A percentile compares a stretch with the other conserved stretches of the same genome.
These are phyloP conservation scores for Mollisiaceae sp. DNA, from an alignment of 2,329 filamentous ascomycete species.

Conservation along the genomic window DNA sequence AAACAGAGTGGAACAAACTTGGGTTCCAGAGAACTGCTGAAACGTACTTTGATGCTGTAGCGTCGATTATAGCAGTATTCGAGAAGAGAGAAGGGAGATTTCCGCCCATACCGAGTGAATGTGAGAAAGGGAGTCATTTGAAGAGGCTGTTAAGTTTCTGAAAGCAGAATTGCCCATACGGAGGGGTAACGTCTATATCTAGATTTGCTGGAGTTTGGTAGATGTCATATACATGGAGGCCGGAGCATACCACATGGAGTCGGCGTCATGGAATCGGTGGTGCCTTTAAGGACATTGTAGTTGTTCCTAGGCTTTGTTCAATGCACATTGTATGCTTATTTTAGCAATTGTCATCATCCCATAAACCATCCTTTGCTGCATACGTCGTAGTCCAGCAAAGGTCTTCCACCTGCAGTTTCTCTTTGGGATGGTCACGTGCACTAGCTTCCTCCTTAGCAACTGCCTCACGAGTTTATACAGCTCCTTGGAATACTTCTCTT, in stretches of 20 bases:
- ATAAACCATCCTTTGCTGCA: too few relatives aligned
- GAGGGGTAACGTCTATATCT: conserved; percentile 3
- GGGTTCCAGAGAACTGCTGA: conserved; percentile 42
- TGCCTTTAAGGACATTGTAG: not conserved
- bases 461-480: too few relatives aligned
- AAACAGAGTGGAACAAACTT: conserved; percentile 38
- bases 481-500: too few relatives aligned
- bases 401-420: too few relatives aligned
- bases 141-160: conserved; percentile 37
- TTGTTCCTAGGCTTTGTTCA: not conserved
- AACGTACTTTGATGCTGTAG: conserved; percentile 38
- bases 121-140: conserved; percentile 40
- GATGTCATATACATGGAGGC: conserved; percentile 3
- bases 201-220: conserved; percentile 1
- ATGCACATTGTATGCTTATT: not conserved
- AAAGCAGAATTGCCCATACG: not conserved
- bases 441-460: too few relatives aligned
- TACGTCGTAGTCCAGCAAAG: too few relatives aligned
- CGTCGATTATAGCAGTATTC: conserved; percentile 33
- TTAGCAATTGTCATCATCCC: too few relatives aligned
- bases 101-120: conserved; percentile 37
- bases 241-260: not conserved
- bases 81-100: conserved; percentile 36
- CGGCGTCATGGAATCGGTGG: not conserved
- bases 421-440: too few relatives aligned